Conservation (phyloP, 164 flowering plant species). For the grape (Vitis vinifera) region DNA sequence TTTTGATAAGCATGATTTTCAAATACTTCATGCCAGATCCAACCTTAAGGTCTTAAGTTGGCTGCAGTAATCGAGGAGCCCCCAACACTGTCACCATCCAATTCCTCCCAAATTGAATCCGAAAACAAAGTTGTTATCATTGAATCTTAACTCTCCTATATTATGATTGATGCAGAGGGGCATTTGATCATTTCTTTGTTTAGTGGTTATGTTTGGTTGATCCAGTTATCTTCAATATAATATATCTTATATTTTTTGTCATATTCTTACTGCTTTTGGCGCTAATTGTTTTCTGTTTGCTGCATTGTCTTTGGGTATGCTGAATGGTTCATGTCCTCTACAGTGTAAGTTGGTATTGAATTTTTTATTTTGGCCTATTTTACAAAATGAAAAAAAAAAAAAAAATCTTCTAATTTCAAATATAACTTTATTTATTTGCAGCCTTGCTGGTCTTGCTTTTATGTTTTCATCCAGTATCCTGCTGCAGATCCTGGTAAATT, state of each 20-base stretch:
- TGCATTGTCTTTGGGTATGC: conserved; percentile 9
- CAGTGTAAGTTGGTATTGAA: conserved; percentile 56
- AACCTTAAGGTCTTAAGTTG: too few species aligned
- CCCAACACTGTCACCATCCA: too few species aligned
- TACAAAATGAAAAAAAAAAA: conserved; percentile 4
- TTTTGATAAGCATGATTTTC: too few species aligned
- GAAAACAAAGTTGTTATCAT: too few species aligned
- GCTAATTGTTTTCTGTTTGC: conserved; percentile 9
- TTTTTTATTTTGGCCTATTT: not conserved
- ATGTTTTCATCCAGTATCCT: conserved; percentile 94
- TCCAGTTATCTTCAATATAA: too few species aligned
- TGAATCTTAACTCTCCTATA: too few species aligned
- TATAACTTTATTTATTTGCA: conserved; percentile 31
- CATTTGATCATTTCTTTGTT: too few species aligned
- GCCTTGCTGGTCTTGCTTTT: conserved; percentile 96
- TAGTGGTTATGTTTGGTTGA: too few species aligned
- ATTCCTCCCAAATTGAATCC: too few species aligned
- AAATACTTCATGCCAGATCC: too few species aligned
- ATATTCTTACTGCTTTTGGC: conserved; percentile 4
- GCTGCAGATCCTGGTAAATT: conserved; percentile 84
- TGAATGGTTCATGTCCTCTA: conserved; percentile 13
- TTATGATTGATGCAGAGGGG: too few species aligned
- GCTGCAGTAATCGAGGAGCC: too few species aligned
- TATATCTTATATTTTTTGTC: not conserved
- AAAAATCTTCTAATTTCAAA: not conserved